Base-by-base conservation (phyloP, 2,329 filamentous ascomycete genomes). In the Ceratocystis alfenasii region DNA sequence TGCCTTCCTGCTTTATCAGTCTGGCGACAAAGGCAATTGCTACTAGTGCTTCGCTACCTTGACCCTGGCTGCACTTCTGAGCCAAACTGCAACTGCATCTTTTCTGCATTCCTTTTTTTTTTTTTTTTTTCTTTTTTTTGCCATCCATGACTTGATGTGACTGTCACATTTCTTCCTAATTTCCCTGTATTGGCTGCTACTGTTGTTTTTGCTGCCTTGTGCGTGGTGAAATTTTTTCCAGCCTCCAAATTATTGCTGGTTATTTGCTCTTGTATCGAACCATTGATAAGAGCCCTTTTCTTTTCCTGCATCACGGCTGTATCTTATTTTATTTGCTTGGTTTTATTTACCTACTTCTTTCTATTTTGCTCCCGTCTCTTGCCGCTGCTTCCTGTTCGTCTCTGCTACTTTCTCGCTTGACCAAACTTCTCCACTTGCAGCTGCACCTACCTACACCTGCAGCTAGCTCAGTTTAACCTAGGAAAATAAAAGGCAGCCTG, bases 401-500 rank as follows among this genome's bases (percentile, higher is more conserved):
- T 57, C 53, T 33, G 53, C 28, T 20, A 30, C 53, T 30, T 36
- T 33, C 15, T 59, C 33, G 55, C 12, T n/a, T n/a, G 2, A 53
- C 48, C 22, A 53, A 53, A 25, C 15, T 12, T 36, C 55, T 36
- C 55, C 55, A 59, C 55, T 59, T 59, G 55, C 55, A 59, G 4
- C 53, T 30, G 53, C 53, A 57, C 22, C 53, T 57, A 57, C 53
- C 53, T 57, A 50, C n/a, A 59, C 55, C 55, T 59, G 55, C 55
- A 59, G 55, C 28, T 59, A 59, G 25, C 55, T 59, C 55, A 36
- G 55, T 59, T 59, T 36, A 59, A 59, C 55, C 28, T 59, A 20
- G 55, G n/a, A 30, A 2, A 59, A 8, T 33, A 33, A 59, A 30
- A 59, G 53, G 53, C 53, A 36, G 55, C 55, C 55, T 59, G 28